phyloP scores from a whole-genome alignment of 225 moss, liverwort and hornwort genomes.

The Physcomitrium patens region DNA sequence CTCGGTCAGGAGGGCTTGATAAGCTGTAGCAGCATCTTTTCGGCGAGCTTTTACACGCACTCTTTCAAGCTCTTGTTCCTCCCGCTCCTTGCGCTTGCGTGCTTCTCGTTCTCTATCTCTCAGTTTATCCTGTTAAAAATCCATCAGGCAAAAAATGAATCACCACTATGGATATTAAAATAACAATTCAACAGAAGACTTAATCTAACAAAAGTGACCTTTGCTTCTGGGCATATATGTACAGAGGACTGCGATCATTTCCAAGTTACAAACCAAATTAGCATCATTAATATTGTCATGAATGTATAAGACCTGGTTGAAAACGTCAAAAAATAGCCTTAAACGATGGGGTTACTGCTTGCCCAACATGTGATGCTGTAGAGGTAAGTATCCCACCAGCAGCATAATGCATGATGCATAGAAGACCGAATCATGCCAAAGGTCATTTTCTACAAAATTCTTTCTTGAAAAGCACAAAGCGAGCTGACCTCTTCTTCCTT shows the following conservation, averaged over 20 bases:
- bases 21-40: slow-evolving; percentile 82
- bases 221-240: too few relatives aligned
- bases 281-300: too few relatives aligned
- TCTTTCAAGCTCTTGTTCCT: slow-evolving; percentile 66
- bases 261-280: too few relatives aligned
- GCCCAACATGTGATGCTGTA: not conserved
- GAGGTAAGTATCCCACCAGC: not conserved
- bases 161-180: not conserved
- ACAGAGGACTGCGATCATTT: too few relatives aligned
- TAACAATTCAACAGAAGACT: not conserved
- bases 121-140: slow-evolving; percentile 51
- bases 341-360: not conserved
- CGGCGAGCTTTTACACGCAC: slow-evolving; percentile 68
- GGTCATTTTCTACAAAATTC: not conserved
- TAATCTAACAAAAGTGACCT: not conserved
- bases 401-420: not conserved
- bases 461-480: not conserved
- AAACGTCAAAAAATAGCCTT: too few relatives aligned
- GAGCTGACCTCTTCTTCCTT: slow-evolving; percentile 54
- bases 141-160: not conserved
- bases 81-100: slow-evolving; percentile 73
- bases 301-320: too few relatives aligned
- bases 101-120: slow-evolving; percentile 66
- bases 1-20: slow-evolving; percentile 88
- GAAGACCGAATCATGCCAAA: not conserved